These are phyloP conservation scores for Penicillium palitans DNA, from an alignment of 2,329 filamentous ascomycete genomes.

Conservation along the genomic window DNA sequence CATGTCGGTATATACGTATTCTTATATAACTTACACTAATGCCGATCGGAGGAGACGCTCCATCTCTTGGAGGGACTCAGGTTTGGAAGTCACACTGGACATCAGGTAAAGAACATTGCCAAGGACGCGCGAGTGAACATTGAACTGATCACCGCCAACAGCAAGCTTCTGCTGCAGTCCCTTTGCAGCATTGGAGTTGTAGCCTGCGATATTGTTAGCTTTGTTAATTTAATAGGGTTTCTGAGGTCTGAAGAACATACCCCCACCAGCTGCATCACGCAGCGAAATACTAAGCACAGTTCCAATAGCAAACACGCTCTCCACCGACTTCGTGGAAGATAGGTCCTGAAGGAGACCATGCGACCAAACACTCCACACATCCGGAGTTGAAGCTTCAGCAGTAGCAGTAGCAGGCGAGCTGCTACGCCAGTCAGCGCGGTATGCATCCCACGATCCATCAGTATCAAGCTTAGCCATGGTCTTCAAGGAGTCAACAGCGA, in stretches of 20 bases:
- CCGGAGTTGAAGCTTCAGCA: constrained; percentile 5
- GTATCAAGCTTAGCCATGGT: constrained; percentile 61
- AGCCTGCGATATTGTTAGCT: constrained; percentile 43
- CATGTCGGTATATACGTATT: background rate
- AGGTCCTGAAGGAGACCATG: constrained; percentile 58
- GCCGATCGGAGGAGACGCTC: constrained; percentile 44
- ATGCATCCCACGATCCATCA: constrained; percentile 58
- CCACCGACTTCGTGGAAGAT: constrained; percentile 58
- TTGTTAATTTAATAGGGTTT: background rate
- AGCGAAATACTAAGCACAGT: constrained; percentile 69
- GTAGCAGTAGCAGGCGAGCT: background rate
- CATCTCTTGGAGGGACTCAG: constrained; percentile 43
- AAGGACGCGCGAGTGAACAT: constrained; percentile 60
- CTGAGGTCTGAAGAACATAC: constrained; percentile 27
- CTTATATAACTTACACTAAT: constrained; percentile 23
- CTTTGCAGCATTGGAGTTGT: constrained; percentile 57
- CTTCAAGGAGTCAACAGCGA: constrained; percentile 67
- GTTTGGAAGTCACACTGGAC: constrained; percentile 54
- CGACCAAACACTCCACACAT: constrained; percentile 71
- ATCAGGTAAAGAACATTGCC: constrained; percentile 64
- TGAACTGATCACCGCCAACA: constrained; percentile 40
- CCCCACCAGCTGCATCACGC: constrained; percentile 49
- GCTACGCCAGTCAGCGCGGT: constrained; percentile 52
- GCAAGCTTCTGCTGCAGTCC: constrained; percentile 54
- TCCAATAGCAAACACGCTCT: constrained; percentile 71